Conservation (phyloP, 192 early-diverging fungal species). For the Dimargaris verticillata region DNA sequence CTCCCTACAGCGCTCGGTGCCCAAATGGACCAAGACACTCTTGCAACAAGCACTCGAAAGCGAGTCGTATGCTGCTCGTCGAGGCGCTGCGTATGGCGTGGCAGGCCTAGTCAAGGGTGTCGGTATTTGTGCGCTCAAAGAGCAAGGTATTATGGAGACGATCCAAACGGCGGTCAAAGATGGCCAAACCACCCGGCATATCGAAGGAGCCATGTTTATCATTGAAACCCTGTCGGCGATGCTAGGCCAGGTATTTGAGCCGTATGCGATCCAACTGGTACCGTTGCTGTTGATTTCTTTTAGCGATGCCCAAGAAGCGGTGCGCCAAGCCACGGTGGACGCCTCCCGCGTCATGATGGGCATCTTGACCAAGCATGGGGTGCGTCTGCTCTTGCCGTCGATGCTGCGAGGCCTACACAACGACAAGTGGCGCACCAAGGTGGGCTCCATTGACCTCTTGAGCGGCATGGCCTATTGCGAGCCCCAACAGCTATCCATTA, state of each 20-base stretch:
- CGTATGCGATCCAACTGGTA: conserved; percentile 86
- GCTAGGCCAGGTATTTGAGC: conserved; percentile 88
- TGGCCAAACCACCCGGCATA: conserved; percentile 52
- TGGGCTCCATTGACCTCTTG: conserved; percentile 84
- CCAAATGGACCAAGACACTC: conserved; percentile 39
- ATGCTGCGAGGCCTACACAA: conserved; percentile 76
- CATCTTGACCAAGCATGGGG: conserved; percentile 86
- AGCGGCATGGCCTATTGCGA: conserved; percentile 91
- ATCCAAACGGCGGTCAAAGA: conserved; percentile 56
- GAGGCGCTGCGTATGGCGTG: conserved; percentile 90
- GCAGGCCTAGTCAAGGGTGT: conserved; percentile 86
- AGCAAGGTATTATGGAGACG: conserved; percentile 57
- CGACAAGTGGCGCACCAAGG: conserved; percentile 92
- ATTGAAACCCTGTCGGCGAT: conserved; percentile 74
- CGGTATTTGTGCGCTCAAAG: conserved; percentile 75
- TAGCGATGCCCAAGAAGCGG: conserved; percentile 63
- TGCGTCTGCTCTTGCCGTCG: conserved; percentile 86
- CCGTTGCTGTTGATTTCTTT: conserved; percentile 77
- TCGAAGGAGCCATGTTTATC: conserved; percentile 89
- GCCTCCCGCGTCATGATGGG: conserved; percentile 86
- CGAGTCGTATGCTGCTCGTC: conserved; percentile 67
- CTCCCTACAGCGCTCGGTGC: conserved; percentile 37
- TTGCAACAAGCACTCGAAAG: conserved; percentile 51
- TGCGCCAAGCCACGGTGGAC: conserved; percentile 83
- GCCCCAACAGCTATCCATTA: conserved; percentile 82